A percentile compares a stretch with the other conserved stretches of the same genome.
phyloP scores from a whole-genome alignment of 257 asterid species.

The Ballota nigra region DNA sequence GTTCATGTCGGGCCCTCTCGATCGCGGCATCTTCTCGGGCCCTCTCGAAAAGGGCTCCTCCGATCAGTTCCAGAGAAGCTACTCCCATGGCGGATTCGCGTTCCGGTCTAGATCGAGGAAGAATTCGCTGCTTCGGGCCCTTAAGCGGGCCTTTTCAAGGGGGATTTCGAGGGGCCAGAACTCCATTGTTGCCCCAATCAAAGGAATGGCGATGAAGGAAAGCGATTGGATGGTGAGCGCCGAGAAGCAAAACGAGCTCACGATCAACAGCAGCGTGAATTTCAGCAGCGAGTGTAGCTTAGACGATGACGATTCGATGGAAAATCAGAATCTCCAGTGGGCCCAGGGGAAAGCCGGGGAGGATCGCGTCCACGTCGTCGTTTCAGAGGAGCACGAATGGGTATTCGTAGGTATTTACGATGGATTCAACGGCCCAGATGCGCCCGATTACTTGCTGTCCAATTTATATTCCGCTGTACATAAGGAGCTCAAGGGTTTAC shows the following conservation, averaged over 20 bases:
- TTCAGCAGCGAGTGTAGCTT: constrained; percentile 74
- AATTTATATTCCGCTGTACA: constrained; percentile 81
- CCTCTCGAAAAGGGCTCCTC: constrained; percentile 62
- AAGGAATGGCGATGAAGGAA: constrained; percentile 62
- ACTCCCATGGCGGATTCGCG: constrained; percentile 76
- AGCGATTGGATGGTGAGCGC: constrained; percentile 54
- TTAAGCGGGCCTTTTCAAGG: constrained; percentile 67
- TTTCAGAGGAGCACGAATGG: constrained; percentile 93
- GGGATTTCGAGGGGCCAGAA: constrained; percentile 71
- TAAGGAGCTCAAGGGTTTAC: constrained; percentile 76
- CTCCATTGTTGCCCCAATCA: constrained; percentile 88
- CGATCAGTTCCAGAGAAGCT: constrained; percentile 79
- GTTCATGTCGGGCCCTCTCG: constrained; percentile 78
- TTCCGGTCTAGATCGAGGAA: constrained; percentile 60
- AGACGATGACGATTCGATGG: constrained; percentile 64
- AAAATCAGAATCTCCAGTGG: constrained; percentile 81
- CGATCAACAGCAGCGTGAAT: constrained; percentile 63
- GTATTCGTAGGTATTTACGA: constrained; percentile 94
- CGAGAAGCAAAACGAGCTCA: constrained; percentile 76
- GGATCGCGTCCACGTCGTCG: constrained; percentile 95
- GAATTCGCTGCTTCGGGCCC: constrained; percentile 55
- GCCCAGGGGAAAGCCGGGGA: constrained; percentile 99
- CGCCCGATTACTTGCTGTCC: constrained; percentile 80
- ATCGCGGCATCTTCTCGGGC: constrained; percentile 68
- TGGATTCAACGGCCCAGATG: constrained; percentile 96